Conservation (phyloP, 495 filamentous ascomycete species). For the Chaetomium tenue region DNA sequence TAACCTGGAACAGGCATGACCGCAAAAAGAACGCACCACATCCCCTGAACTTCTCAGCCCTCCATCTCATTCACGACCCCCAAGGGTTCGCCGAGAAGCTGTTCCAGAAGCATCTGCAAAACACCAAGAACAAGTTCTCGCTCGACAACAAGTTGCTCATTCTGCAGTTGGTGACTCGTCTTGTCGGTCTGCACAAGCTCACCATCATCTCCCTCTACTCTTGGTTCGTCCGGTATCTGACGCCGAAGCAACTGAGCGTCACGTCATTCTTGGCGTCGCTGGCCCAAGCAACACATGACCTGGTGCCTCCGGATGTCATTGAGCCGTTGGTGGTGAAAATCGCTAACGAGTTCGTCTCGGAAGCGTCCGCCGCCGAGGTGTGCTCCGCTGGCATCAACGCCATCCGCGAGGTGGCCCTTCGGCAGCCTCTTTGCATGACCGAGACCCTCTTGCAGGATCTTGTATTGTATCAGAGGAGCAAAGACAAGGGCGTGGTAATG, state of each 20-base stretch:
- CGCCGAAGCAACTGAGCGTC: conserved; percentile 87
- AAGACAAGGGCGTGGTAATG: conserved; percentile 98
- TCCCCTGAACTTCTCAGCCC: conserved; percentile 93
- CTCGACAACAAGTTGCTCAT: conserved; percentile 90
- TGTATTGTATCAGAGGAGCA: conserved; percentile 92
- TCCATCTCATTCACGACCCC: conserved; percentile 88
- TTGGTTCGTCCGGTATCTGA: conserved; percentile 83
- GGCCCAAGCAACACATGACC: conserved; percentile 84
- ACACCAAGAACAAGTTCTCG: conserved; percentile 75
- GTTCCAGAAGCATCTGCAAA: conserved; percentile 89
- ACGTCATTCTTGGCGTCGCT: conserved; percentile 92
- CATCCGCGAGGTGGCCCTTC: conserved; percentile 87
- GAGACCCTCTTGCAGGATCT: conserved; percentile 94
- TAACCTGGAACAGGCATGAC: conserved; percentile 60
- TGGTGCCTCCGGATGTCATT: conserved; percentile 90
- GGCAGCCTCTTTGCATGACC: conserved; percentile 93
- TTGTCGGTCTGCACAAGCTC: conserved; percentile 91
- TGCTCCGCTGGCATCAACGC: conserved; percentile 90
- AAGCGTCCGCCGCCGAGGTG: conserved; percentile 86
- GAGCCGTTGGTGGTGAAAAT: conserved; percentile 94
- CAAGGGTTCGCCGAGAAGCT: conserved; percentile 91
- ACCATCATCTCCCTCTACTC: conserved; percentile 60
- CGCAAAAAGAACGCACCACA: conserved; percentile 83
- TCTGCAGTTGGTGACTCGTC: conserved; percentile 81
- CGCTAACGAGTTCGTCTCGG: conserved; percentile 95